Conservation (phyloP, 1,139 yeast genomes). For the Petasospora fabianii region DNA sequence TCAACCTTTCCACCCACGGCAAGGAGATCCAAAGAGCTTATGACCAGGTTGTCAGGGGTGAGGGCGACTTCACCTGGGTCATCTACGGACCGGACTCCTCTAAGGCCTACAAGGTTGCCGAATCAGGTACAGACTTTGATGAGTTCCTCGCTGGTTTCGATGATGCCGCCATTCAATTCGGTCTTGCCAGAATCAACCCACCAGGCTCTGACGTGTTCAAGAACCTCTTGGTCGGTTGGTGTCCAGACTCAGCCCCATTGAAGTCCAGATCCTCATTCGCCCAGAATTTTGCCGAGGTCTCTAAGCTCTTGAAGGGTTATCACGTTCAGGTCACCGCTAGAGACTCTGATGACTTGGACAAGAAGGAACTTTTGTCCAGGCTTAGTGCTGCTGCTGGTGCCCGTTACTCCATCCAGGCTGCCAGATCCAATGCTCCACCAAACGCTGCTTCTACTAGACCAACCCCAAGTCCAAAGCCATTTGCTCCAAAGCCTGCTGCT, state of each 20-base stretch:
- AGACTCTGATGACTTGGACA: constrained; percentile 84
- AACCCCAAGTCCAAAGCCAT: constrained; percentile 33
- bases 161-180: constrained; percentile 89
- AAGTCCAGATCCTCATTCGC: constrained; percentile 74
- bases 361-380: constrained; percentile 67
- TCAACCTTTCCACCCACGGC: constrained; percentile 26
- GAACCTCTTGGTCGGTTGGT: constrained; percentile 87
- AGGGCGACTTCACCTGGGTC: constrained; percentile 52
- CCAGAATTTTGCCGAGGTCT: constrained; percentile 68
- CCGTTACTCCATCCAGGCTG: constrained; percentile 68
- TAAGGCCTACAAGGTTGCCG: constrained; percentile 55
- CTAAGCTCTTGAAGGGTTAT: constrained; percentile 70
- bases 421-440: constrained; percentile 29
- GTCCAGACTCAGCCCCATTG: constrained; percentile 82
- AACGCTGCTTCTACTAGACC: constrained; percentile 16
- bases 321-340: constrained; percentile 98
- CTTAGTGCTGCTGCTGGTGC: constrained; percentile 95
- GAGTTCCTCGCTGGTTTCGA: constrained; percentile 81
- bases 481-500: constrained; percentile 51
- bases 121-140: constrained; percentile 57
- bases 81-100: constrained; percentile 59
- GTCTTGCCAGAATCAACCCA: constrained; percentile 81
- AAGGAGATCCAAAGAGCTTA: constrained; percentile 54
- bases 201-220: constrained; percentile 88
- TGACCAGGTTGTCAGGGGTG: constrained; percentile 61